These are phyloP conservation scores for Lenwebbia sp. DNA, from an alignment of 345 rosid species.

Conservation along the genomic window DNA sequence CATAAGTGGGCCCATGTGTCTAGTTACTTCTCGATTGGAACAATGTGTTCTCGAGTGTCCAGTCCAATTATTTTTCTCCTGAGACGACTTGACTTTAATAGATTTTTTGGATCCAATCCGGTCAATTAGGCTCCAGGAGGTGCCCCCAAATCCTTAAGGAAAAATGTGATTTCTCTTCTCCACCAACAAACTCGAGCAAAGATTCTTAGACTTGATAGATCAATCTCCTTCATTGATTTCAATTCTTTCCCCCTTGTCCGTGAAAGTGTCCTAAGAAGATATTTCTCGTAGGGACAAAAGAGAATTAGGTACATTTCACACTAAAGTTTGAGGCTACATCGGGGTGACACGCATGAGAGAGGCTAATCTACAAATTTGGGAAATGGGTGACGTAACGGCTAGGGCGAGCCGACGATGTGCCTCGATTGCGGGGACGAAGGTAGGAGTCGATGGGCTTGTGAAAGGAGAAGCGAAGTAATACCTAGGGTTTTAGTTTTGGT, in stretches of 20 bases:
- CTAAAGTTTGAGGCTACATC: not conserved
- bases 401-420: no score
- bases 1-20: no score
- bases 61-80: not conserved
- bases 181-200: not conserved
- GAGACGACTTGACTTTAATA: not conserved
- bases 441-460: no score
- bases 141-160: not conserved
- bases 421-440: no score
- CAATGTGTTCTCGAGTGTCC: no score
- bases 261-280: accelerated
- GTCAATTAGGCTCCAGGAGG: not conserved
- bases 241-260: not conserved
- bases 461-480: no score
- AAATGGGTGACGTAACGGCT: not conserved
- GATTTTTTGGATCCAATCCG: not conserved
- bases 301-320: not conserved
- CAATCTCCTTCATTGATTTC: not conserved
- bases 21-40: no score
- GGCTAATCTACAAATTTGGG: not conserved
- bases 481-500: no score
- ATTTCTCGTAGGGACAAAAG: not conserved
- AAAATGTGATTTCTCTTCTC: not conserved
- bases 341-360: not conserved
- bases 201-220: not conserved